These are phyloP conservation scores for Keithomyces neogunnii DNA, from an alignment of 2,329 filamentous ascomycete genomes.

Conservation along the genomic window DNA sequence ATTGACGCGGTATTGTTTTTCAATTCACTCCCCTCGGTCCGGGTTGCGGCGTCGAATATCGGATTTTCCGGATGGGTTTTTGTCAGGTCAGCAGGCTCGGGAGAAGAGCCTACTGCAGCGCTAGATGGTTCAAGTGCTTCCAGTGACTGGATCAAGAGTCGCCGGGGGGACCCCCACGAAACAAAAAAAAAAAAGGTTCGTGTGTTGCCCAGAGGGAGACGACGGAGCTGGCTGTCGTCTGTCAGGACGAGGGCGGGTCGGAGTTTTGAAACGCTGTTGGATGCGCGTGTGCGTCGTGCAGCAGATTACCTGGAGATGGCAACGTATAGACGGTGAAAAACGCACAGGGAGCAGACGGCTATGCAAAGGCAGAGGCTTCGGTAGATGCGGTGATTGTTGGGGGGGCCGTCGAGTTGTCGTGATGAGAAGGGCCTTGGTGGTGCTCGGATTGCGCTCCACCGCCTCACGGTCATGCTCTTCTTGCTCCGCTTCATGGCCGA, in stretches of 20 bases:
- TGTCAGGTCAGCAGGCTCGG: neutral
- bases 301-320: neutral
- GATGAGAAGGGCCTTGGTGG: neutral
- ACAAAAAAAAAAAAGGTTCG: neutral
- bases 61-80: neutral
- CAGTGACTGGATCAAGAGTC: neutral
- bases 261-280: neutral
- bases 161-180: neutral
- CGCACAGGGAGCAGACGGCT: neutral
- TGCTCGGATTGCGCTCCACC: conserved; percentile 2
- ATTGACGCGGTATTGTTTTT: neutral
- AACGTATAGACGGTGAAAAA: neutral
- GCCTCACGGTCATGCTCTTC: neutral
- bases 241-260: neutral
- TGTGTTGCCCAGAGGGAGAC: neutral
- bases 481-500: neutral
- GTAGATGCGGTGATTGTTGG: conserved; percentile 1
- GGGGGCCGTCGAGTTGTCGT: neutral
- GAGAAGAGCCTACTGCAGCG: neutral
- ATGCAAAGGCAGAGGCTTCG: conserved; percentile 1
- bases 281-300: neutral
- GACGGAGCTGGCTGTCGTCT: neutral
- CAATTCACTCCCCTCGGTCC: neutral
- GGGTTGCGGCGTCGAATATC: neutral
- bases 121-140: neutral